phyloP scores from a whole-genome alignment of 768 basidiomycete species.

The Xerocomellus amylosporus region DNA sequence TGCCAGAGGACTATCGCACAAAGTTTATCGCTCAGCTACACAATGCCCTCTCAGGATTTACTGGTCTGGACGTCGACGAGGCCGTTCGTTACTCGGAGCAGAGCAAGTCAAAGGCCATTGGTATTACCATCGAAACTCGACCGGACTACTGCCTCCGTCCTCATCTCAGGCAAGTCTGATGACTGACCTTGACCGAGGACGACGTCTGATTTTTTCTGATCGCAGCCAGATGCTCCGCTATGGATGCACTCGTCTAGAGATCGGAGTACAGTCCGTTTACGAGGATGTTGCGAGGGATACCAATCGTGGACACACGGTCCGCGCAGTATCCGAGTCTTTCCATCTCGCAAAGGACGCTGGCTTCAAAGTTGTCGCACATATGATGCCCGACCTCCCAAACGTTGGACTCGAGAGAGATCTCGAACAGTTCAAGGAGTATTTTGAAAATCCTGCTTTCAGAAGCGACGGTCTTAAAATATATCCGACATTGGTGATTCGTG shows the following conservation, averaged over 20 bases:
- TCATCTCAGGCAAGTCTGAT: constrained; percentile 69
- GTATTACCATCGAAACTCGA: constrained; percentile 97
- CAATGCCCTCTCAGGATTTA: constrained; percentile 94
- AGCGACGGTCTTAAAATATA: constrained; percentile 98
- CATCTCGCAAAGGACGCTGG: constrained; percentile 98
- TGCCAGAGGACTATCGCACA: constrained; percentile 93
- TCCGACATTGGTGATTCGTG: constrained; percentile 95
- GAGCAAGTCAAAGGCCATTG: constrained; percentile 97
- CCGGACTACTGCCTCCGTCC: constrained; percentile 98
- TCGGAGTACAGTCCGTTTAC: constrained; percentile 98
- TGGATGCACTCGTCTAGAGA: constrained; percentile 96
- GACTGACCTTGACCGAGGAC: neutral
- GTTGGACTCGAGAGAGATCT: constrained; percentile 96
- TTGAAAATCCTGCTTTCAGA: constrained; percentile 96
- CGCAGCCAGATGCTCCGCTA: constrained; percentile 97
- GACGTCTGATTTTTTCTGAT: neutral
- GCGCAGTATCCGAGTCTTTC: constrained; percentile 94
- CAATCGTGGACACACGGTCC: constrained; percentile 97
- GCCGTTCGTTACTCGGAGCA: constrained; percentile 97
- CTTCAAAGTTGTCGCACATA: constrained; percentile 99
- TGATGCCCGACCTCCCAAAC: constrained; percentile 99
- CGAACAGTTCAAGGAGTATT: constrained; percentile 99
- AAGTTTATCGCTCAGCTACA: constrained; percentile 95
- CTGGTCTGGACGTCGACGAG: constrained; percentile 91
- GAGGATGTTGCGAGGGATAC: constrained; percentile 99